Evolutionary conservation across 495 filamentous ascomycete genomes (phyloP), one percentile per base, ranked within the genome.

Genomic region (Xylaria curta): DNA sequence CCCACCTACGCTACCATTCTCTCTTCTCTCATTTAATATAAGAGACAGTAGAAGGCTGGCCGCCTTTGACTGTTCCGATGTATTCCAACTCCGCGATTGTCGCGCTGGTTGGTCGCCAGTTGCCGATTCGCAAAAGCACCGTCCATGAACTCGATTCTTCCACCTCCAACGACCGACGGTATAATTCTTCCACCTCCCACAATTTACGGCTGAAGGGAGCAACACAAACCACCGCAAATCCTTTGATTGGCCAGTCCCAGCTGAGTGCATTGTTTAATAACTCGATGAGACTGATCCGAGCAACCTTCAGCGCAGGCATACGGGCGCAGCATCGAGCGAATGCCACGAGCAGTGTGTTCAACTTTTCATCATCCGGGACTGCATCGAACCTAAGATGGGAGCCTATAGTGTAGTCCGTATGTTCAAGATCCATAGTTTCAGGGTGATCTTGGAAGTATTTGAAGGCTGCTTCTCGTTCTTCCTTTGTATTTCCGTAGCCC

Each of bases 321-420:
- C 54, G 54, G 31, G 28, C 54, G 9, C 54, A 59, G 28, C 54
- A 59, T 59, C 54, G 54, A 17, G 54, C 54, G 6, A 59, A 59
- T 31, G 54, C 54, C 2, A 17, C 3, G 26, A 59, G 6, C 12
- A 59, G 13, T 19, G 28, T 10, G 9, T 59, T 59, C 54, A 59
- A 2, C 26, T 36, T 59, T 36, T 59, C 26, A 4, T 59, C 12
- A 36, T 59, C 28, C 9, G 28, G 28, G 28, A 31, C 28, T 31
- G 1, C 28, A 3, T 1, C 28, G 28, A 31, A 31, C 28, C 28
- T 31, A 31, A 31, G 28, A 31, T n/a, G n/a, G n/a, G n/a, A n/a
- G n/a, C n/a, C n/a, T n/a, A n/a, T n/a, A n/a, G n/a, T n/a, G n/a
- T n/a, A n/a, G n/a, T n/a, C n/a, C n/a, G n/a, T n/a, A n/a, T n/a